Evolutionary conservation across 306 rosid species (phyloP).

Genomic region (Sesbania bispinosa): DNA sequence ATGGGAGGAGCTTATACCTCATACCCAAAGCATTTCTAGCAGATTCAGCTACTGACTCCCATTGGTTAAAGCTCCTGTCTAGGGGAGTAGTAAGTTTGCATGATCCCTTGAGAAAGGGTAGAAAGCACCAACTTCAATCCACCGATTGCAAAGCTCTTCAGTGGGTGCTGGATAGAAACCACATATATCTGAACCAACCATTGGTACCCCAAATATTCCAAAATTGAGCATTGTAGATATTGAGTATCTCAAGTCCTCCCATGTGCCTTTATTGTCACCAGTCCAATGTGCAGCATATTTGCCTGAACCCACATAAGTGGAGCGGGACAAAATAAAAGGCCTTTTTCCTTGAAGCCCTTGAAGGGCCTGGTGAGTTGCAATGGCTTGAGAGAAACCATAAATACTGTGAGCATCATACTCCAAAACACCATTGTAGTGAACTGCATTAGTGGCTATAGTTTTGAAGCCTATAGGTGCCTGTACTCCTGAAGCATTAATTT

Average conservation of each 20-base stretch:
- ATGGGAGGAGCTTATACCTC: conserved; percentile 86
- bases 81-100: conserved; percentile 72
- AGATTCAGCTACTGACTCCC: conserved; percentile 81
- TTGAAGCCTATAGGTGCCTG: conserved; percentile 70
- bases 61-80: conserved; percentile 95
- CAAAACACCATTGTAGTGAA: conserved; percentile 76
- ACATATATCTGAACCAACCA: conserved; percentile 94
- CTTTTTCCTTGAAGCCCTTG: conserved; percentile 74
- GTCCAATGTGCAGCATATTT: conserved; percentile 96
- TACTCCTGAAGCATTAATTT: conserved; percentile 78
- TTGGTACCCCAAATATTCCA: conserved; percentile 92
- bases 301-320: conserved; percentile 86
- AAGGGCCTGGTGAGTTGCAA: conserved; percentile 87
- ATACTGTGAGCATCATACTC: conserved; percentile 94
- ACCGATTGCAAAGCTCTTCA: conserved; percentile 90
- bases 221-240: conserved; percentile 84
- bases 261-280: conserved; percentile 83
- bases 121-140: conserved; percentile 97
- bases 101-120: conserved; percentile 96
- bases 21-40: conserved; percentile 86
- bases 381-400: conserved; percentile 72
- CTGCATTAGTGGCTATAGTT: conserved; percentile 91
- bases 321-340: conserved; percentile 78
- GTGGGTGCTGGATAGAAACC: conserved; percentile 90
- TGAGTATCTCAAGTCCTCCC: conserved; percentile 78